phyloP scores from a whole-genome alignment of 345 rosid species.

The Aethionema arabicum region DNA sequence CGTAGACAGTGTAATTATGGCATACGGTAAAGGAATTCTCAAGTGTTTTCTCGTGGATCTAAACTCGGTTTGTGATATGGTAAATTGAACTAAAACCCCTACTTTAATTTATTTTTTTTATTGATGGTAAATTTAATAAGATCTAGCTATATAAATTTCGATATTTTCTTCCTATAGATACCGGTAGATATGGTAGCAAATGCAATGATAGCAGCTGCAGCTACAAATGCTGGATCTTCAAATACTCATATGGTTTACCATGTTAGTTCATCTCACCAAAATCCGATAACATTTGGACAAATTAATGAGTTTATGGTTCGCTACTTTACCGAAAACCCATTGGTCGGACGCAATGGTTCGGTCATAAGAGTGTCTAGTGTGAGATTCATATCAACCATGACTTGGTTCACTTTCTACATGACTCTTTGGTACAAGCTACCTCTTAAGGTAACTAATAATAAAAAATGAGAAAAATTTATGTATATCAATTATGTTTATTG shows the following conservation, averaged over 20 bases:
- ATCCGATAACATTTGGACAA: constrained; percentile 41
- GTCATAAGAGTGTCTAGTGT: constrained; percentile 52
- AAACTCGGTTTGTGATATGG: constrained; percentile 46
- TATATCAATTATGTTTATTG: not conserved
- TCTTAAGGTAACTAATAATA: constrained; percentile 45
- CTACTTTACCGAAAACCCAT: constrained; percentile 57
- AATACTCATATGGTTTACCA: constrained; percentile 48
- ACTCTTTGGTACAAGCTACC: constrained; percentile 51
- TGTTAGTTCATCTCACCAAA: constrained; percentile 59
- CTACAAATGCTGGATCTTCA: constrained; percentile 12
- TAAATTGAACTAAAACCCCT: constrained; percentile 23
- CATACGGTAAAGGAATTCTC: constrained; percentile 51
- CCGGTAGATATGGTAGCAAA: constrained; percentile 29
- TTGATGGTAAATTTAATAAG: constrained; percentile 36
- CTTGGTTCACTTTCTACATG: constrained; percentile 58
- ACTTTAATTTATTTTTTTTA: not conserved
- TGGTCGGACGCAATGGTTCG: constrained; percentile 63
- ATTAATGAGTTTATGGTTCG: constrained; percentile 42
- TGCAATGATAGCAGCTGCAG: constrained; percentile 13
- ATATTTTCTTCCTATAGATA: constrained; percentile 21
- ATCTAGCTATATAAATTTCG: too few relatives aligned
- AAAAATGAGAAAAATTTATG: not conserved
- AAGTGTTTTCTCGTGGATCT: constrained; percentile 39
- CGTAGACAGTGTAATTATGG: constrained; percentile 47
- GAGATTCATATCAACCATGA: constrained; percentile 46